Evolutionary conservation across 2,329 filamentous ascomycete genomes (phyloP).

Genomic region (Fusarium liriodendri): DNA sequence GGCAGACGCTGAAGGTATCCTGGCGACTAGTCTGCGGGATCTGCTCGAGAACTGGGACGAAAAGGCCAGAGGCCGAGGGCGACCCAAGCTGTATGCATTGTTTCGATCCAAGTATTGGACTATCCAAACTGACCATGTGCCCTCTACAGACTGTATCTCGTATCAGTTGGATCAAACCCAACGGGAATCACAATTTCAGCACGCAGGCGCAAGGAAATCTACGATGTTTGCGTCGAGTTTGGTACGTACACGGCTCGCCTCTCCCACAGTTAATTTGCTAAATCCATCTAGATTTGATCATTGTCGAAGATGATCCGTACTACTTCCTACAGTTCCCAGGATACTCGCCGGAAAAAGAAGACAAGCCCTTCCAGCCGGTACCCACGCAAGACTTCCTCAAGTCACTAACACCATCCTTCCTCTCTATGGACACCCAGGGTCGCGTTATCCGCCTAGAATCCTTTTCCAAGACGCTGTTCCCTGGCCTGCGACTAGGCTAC

Average conservation of each 20-base stretch:
- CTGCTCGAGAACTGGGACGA: neutral
- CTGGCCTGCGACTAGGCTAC: conserved; percentile 16
- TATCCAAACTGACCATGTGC: neutral
- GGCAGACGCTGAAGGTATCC: neutral
- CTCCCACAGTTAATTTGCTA: neutral
- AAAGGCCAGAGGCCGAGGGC: neutral
- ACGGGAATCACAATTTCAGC: neutral
- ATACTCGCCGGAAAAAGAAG: neutral
- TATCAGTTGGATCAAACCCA: neutral
- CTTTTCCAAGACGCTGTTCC: conserved; percentile 35
- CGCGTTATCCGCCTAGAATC: conserved; percentile 42
- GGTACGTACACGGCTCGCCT: neutral
- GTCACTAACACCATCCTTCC: conserved; percentile 36
- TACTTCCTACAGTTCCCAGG: conserved; percentile 43
- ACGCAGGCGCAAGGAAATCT: neutral
- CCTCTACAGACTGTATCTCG: neutral
- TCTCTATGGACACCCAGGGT: conserved; percentile 40
- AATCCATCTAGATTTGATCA: neutral
- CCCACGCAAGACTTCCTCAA: conserved; percentile 26
- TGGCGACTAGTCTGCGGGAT: neutral
- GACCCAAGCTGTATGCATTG: neutral
- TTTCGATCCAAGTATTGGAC: neutral
- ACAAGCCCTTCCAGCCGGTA: neutral
- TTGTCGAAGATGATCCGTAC: conserved; percentile 40
- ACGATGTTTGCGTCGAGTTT: neutral